Evolutionary conservation across 225 moss, liverwort and hornwort species (phyloP), one percentile per base, ranked within the genome.

Genomic region (Pseudisothecium myosuroides): DNA sequence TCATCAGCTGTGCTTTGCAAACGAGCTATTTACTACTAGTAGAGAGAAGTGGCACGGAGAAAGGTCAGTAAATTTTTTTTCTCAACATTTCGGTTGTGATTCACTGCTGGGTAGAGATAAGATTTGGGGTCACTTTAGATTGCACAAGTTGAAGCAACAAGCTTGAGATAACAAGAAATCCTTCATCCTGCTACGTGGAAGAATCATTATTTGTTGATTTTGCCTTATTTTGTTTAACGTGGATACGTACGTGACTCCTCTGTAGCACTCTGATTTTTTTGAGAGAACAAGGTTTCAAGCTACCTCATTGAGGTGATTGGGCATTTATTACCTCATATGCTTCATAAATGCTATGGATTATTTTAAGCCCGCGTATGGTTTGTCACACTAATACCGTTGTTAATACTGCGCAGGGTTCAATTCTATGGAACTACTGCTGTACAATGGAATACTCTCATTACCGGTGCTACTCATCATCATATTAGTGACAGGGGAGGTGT

Each of bases 1-100:
- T 95, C 86, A 92, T 93, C 77, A 95, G 95, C 84, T 95, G 95
- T 69, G 95, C 84, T 86, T 87, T 95, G 88, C 95, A 95, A 90
- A 93, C 95, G 16, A 91, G 90, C 87, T 95, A 95, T 82, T 91
- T 95, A 67, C 81, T 95, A 16, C 92, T 95, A 43, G 93, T 95
- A 47, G 95, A 95, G 89, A 89, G 90, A 88, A 91, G 92, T 87
- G 95, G 95, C 67, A 92, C 89, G 63, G 95, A 93, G 88, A 95
- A 92, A 92, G 95, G 95, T 93, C 69, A 87, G 87, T 80, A 49
- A 34, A 61, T 81, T 65, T 22, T 10, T 47, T 71, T 78, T 34
- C 36, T 60, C 34, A 22, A 28, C 14, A 37, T 87, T 43, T 86
- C 37, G 83, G 56, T 85, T 73, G 37, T 72, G 62, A 68, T 86